Conservation (phyloP, 129 eudicot genomes). For the Solidago caesia region DNA sequence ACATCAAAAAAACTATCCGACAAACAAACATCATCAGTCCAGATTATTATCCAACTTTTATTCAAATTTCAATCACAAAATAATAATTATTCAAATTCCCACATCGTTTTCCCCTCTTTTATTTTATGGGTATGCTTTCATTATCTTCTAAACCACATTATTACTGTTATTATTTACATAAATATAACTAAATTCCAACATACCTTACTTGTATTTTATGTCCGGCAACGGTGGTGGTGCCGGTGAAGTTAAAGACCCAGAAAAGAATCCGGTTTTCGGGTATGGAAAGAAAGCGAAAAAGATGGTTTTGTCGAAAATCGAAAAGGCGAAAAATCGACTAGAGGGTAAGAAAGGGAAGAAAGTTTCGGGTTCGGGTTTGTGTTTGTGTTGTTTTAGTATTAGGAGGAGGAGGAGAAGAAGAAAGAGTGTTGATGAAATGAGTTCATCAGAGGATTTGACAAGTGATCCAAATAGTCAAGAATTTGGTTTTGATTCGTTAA, state of each 20-base stretch:
- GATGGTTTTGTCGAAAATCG: constrained; percentile 38
- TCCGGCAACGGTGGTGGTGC: constrained; percentile 19
- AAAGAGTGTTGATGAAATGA: constrained; percentile 37
- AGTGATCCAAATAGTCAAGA: constrained; percentile 54
- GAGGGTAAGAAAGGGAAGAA: constrained; percentile 21
- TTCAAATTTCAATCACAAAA: constrained; percentile 27
- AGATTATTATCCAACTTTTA: not conserved
- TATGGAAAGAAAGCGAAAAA: constrained; percentile 34
- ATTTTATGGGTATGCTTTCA: constrained; percentile 8
- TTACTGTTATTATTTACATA: not conserved
- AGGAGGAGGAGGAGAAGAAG: constrained; percentile 9
- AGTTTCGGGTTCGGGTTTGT: constrained; percentile 28
- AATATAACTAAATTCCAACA: not conserved
- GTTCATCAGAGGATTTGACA: constrained; percentile 43
- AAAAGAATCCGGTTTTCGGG: constrained; percentile 14
- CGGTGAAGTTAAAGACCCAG: not conserved
- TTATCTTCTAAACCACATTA: not conserved
- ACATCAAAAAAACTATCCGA: not conserved
- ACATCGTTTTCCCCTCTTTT: constrained; percentile 13
- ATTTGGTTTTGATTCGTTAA: constrained; percentile 49
- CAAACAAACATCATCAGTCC: not conserved
- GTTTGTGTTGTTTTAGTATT: constrained; percentile 31
- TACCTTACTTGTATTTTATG: constrained; percentile 1
- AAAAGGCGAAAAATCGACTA: constrained; percentile 33
- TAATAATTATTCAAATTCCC: constrained; percentile 13